Conservation (phyloP, 768 basidiomycete species). For the Chlorophyllum brunneum region DNA sequence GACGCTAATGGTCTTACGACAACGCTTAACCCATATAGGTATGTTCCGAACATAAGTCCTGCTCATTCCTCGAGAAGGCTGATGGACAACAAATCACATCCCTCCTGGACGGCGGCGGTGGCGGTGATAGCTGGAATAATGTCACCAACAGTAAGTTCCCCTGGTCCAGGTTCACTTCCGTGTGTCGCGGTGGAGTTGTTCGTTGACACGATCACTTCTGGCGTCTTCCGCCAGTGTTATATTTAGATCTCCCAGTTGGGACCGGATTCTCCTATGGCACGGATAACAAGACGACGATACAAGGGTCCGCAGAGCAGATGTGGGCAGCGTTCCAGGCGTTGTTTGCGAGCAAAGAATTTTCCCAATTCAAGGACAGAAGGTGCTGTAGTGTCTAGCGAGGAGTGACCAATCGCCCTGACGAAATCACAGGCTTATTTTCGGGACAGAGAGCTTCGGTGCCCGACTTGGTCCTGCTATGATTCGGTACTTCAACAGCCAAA, state of each 20-base stretch:
- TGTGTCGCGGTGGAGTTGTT: background rate
- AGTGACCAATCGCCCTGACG: background rate
- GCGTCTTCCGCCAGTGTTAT: conserved; percentile 4
- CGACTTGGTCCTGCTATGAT: conserved; percentile 1
- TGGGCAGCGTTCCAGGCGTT: conserved; percentile 8
- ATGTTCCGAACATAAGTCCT: background rate
- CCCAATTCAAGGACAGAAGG: conserved; percentile 3
- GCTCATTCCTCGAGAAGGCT: background rate
- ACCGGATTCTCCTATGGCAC: conserved; percentile 9
- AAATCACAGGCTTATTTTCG: background rate
- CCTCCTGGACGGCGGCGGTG: too few relatives aligned
- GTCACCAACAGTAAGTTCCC: conserved; percentile 7
- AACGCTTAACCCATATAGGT: conserved; percentile 6
- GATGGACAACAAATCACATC: background rate
- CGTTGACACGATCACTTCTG: too few relatives aligned
- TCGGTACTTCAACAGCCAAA: background rate
- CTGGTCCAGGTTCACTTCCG: background rate
- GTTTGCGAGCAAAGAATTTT: conserved; percentile 1
- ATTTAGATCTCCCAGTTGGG: conserved; percentile 4
- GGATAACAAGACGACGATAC: background rate
- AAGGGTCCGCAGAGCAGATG: conserved; percentile 4
- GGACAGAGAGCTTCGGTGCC: conserved; percentile 7
- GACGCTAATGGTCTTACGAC: conserved; percentile 1
- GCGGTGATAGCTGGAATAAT: conserved; percentile 11
- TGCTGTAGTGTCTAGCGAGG: background rate